Base-by-base conservation (phyloP, 306 rosid genomes). In the Vigna angularis region DNA sequence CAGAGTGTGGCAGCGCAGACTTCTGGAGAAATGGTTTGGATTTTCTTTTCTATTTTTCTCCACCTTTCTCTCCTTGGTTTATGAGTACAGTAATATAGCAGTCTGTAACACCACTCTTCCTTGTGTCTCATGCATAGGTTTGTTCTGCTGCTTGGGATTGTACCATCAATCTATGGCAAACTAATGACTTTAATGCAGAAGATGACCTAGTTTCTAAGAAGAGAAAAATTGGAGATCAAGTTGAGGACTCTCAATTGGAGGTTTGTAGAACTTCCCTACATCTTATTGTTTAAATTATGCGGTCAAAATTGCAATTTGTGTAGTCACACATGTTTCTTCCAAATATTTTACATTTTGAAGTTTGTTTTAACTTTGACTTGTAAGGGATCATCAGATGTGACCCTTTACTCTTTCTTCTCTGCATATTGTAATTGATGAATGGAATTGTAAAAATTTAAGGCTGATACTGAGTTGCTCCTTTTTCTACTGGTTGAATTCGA, bases 61-160 rank as follows among this genome's bases (percentile, higher is more conserved):
- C 48, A 40, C 32, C 75, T 68, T 4, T 75, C 72, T 74, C 70
- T 83, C 18, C 11, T 28, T 51, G 56, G 13, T 68, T 52, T 16
- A 63, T 75, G 14, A 73, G 4, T 80, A 62, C 26, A 66, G 47
- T 72, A 16, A 45, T 38, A 11, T 22, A 71, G 28, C 34, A 6
- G 69, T 84, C 59, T 42, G 51, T 82, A 50, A 74, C 80, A 70
- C 66, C 32, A 59, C 44, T 53, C 42, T 77, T 22, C 66, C 67
- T 66, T 44, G 26, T 51, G 13, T 82, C 77, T 65, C 79, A 7
- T 83, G 26, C 56, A 57, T 83, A 95, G 98, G 83, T 95, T 59
- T 95, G 99, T 82, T 95, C 99, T 40, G 96, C 97, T 83, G 90
- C 98, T 76, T 93, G 99, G 98, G 99, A 95, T 89, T 86, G 83